Evolutionary conservation across 306 rosid species (phyloP), one percentile per base, ranked within the genome.

Genomic region (Phaseolus lunatus): DNA sequence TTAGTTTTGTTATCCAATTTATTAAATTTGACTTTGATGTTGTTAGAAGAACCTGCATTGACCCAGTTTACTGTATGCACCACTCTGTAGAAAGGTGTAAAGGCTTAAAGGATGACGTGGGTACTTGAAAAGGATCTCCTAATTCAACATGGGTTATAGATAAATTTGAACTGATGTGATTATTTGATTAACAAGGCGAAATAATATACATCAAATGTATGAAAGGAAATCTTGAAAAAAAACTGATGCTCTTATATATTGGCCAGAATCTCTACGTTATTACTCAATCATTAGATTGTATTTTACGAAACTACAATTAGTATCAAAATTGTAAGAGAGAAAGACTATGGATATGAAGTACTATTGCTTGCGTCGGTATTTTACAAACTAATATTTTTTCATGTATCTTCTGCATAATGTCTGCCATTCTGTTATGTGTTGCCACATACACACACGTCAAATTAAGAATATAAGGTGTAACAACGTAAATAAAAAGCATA

Each of bases 1-100:
- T 74, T 70, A 23, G 49, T 81, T 79, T n/a, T n/a, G n/a, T n/a
- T 57, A 59, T 70, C 75, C 59, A 35, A 66, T 70, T 78, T 81
- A 54, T 72, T 14, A 18, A 16, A 2, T 39, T 73, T 29, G 48
- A 69, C 45, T 59, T 26, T 70, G 22, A 14, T 50, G 3, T 57
- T 69, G 24, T 50, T 47, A 35, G 59, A 56, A 53, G 45, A 61
- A 18, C 43, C 16, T 76, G 67, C 13, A 22, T 76, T 33, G n/a
- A 64, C 31, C 22, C 48, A 50, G 52, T 76, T 63, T 64, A 47
- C n/a, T 29, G 14, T 47, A 5, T 48, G 48, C 41, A 61, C 22
- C 35, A 41, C 20, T 53, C 56, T 39, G 62, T 24, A 9, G 20
- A 59, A 50, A 27, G 80, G 44, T 56, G 4, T 44, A 11, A n/a